Conservation (phyloP, 2,329 filamentous ascomycete species). For the Fusarium secorum region DNA sequence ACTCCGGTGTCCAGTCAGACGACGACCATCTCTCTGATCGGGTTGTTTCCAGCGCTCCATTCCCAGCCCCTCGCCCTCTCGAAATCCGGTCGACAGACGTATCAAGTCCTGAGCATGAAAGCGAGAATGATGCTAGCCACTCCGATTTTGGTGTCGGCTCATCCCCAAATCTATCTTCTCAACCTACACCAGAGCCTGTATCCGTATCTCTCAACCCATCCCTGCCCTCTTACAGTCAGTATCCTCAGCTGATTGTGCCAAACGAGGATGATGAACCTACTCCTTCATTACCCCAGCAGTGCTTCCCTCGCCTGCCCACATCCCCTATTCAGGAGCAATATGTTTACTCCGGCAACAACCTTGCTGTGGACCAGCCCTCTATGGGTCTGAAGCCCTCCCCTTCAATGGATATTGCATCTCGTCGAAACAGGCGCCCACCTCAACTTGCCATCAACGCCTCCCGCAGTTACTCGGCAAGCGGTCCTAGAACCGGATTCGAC, state of each 20-base stretch:
- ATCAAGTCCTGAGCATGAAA: slow-evolving; percentile 38
- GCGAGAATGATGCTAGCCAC: slow-evolving; percentile 41
- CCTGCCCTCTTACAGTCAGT: slow-evolving; percentile 29
- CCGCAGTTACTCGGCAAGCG: slow-evolving; percentile 53
- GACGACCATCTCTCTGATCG: slow-evolving; percentile 47
- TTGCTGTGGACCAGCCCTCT: slow-evolving; percentile 29
- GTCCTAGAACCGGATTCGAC: slow-evolving; percentile 59
- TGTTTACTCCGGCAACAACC: slow-evolving; percentile 23
- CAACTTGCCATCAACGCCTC: slow-evolving; percentile 57
- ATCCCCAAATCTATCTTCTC: slow-evolving; percentile 32
- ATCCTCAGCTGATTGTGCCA: slow-evolving; percentile 38
- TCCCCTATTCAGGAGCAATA: slow-evolving; percentile 33
- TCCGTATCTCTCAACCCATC: slow-evolving; percentile 15
- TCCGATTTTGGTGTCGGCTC: slow-evolving; percentile 38
- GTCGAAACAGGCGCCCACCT: slow-evolving; percentile 56
- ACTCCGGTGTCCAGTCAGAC: slow-evolving; percentile 39
- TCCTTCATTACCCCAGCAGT: slow-evolving; percentile 34
- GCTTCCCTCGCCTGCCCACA: slow-evolving; percentile 33
- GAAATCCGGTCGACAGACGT: slow-evolving; percentile 7
- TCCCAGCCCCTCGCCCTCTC: slow-evolving; percentile 44
- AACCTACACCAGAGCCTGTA: slow-evolving; percentile 32
- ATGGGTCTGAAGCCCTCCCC: slow-evolving; percentile 58
- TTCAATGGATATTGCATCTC: slow-evolving; percentile 61
- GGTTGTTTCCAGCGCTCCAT: slow-evolving; percentile 53
- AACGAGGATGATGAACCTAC: slow-evolving; percentile 35